Percentiles rank a stretch among this genome's conserved stretches.
These are phyloP conservation scores for Kluyveromyces aestuarii DNA, from an alignment of 805 yeast genomes.

Conservation along the genomic window DNA sequence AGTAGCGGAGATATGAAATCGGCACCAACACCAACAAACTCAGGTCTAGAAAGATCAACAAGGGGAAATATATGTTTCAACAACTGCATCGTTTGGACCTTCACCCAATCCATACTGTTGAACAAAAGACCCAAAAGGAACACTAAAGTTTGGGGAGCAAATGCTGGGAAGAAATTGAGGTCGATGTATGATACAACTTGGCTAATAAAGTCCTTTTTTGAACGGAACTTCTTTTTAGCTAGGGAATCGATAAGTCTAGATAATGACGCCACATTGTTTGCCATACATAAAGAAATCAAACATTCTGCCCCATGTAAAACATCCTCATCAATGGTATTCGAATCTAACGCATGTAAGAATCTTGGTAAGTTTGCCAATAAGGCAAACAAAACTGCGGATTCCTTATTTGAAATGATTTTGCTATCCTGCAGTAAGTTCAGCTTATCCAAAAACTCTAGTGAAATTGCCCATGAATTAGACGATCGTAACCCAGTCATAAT, in stretches of 20 bases:
- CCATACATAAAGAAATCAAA: constrained; percentile 53
- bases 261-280: constrained; percentile 45
- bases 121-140: constrained; percentile 71
- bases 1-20: constrained; percentile 87
- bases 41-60: constrained; percentile 67
- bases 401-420: constrained; percentile 67
- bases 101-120: constrained; percentile 72
- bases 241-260: constrained; percentile 69
- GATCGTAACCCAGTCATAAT: constrained; percentile 81
- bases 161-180: constrained; percentile 59
- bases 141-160: constrained; percentile 65
- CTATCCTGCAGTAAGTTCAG: constrained; percentile 59
- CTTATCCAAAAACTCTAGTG: constrained; percentile 64
- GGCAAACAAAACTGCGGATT: constrained; percentile 60
- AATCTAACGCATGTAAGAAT: constrained; percentile 71
- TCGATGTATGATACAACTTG: constrained; percentile 71
- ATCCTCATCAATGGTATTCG: constrained; percentile 41
- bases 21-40: constrained; percentile 86
- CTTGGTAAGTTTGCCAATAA: constrained; percentile 76
- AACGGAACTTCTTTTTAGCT: constrained; percentile 70
- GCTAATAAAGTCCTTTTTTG: constrained; percentile 80
- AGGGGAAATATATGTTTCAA: constrained; percentile 67
- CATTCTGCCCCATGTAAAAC: constrained; percentile 44
- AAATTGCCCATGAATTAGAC: constrained; percentile 65
- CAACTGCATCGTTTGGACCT: constrained; percentile 67